A percentile compares a stretch with the other conserved stretches of the same genome.
Evolutionary conservation across 129 eudicot species (phyloP).

Genomic region (Artemisia tridentata): DNA sequence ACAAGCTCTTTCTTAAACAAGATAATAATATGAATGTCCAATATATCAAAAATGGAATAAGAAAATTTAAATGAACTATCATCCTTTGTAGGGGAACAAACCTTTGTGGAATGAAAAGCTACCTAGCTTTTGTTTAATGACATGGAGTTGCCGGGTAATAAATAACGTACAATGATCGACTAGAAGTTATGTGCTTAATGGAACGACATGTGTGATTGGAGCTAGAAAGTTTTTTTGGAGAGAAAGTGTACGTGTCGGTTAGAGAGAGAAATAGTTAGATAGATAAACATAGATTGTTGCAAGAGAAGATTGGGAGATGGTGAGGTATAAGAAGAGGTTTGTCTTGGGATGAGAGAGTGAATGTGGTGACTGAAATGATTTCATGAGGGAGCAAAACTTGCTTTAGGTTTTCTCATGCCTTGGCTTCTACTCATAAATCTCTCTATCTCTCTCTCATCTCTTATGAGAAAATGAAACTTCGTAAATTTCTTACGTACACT

Average conservation of each 20-base stretch:
- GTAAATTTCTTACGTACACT: too few relatives aligned
- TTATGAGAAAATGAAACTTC: too few relatives aligned
- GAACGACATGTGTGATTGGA: too few relatives aligned
- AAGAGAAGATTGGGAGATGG: constrained; percentile 29
- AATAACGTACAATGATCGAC: too few relatives aligned
- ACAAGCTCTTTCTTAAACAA: not conserved
- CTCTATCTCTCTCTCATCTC: constrained; percentile 3
- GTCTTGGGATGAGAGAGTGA: constrained; percentile 59
- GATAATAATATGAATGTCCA: not conserved
- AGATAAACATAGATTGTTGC: not conserved
- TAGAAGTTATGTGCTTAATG: not conserved
- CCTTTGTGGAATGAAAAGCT: constrained; percentile 21
- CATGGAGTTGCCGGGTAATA: not conserved
- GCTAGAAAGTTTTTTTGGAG: not conserved
- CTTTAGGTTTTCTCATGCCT: constrained; percentile 77
- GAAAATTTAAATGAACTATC: not conserved
- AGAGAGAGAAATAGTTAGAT: not conserved
- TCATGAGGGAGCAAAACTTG: constrained; percentile 50
- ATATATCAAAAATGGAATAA: not conserved
- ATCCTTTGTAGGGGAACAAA: constrained; percentile 22
- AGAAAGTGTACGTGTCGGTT: not conserved
- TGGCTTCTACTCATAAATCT: constrained; percentile 58
- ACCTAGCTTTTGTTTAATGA: constrained; percentile 21
- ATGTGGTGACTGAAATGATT: constrained; percentile 60
- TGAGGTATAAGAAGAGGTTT: constrained; percentile 41